These are phyloP conservation scores for Agastache rugosa DNA, from an alignment of 257 asterid species.

Conservation along the genomic window DNA sequence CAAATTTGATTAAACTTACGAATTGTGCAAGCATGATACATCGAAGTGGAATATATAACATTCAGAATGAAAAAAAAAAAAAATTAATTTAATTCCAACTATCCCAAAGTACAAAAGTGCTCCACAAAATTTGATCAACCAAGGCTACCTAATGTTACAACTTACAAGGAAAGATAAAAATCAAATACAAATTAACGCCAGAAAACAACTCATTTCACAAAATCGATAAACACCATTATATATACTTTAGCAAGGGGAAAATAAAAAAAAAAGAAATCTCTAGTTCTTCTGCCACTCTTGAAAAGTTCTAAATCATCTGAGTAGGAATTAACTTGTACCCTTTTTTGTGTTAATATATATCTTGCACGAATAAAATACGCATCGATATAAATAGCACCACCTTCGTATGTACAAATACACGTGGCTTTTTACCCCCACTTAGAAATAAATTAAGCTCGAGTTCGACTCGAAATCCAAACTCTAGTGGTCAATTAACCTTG, in stretches of 20 bases:
- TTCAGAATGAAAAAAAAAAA: no score
- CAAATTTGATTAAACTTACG: no score
- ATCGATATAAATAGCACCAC: not conserved
- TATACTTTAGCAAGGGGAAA: not conserved
- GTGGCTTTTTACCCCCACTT: not conserved
- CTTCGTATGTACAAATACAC: not conserved
- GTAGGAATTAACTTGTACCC: no score
- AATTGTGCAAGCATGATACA: no score
- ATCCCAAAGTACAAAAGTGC: not conserved
- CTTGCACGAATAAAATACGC: not conserved
- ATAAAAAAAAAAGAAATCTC: no score
- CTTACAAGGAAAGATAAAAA: no score
- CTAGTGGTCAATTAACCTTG: slow-evolving; percentile 25
- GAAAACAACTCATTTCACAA: not conserved
- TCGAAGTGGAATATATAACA: no score
- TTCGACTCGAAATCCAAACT: not conserved
- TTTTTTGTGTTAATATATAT: no score
- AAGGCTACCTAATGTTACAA: not conserved
- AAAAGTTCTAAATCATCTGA: no score
- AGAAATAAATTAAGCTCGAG: not conserved
- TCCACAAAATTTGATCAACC: not conserved
- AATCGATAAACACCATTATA: not conserved
- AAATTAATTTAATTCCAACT: not conserved
- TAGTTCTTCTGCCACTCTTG: no score
- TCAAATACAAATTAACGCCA: no score